Evolutionary conservation across 78 protist species (phyloP).

Genomic region (Capsaspora owczarzaki): DNA sequence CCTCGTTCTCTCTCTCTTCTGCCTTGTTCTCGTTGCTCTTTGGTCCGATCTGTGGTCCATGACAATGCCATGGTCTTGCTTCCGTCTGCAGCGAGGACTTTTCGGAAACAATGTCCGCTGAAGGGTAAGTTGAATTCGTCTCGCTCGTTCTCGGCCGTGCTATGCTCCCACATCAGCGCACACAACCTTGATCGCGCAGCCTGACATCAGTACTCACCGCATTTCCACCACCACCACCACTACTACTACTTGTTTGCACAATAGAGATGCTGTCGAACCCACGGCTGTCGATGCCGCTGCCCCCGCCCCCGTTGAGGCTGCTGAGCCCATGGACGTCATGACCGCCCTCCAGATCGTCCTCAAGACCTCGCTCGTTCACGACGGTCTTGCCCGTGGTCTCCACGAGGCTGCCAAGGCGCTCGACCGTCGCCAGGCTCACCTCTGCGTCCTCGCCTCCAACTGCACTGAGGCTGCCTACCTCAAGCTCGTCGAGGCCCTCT

Average conservation of each 20-base stretch:
- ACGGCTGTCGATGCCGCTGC: neutral
- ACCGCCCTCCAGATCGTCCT: conserved; percentile 81
- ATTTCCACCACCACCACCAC: neutral
- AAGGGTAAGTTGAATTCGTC: neutral
- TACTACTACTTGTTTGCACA: neutral
- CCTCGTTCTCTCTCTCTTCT: no score
- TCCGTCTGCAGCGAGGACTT: no score
- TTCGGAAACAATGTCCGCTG: neutral
- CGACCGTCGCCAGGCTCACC: conserved; percentile 68
- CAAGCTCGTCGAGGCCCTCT: conserved; percentile 82
- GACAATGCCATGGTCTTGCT: no score
- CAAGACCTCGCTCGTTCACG: conserved; percentile 62
- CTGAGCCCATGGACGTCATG: conserved; percentile 19
- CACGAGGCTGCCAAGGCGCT: conserved; percentile 81
- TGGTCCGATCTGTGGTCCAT: no score
- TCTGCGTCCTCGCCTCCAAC: conserved; percentile 79
- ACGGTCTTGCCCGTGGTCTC: conserved; percentile 90
- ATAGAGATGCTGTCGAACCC: neutral
- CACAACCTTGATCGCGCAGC: neutral
- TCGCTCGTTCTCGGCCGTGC: neutral
- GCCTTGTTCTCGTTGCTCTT: no score
- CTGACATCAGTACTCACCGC: neutral
- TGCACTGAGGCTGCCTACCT: conserved; percentile 79
- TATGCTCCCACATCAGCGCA: neutral
- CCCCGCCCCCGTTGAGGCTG: neutral